Evolutionary conservation across 345 rosid genomes (phyloP).

Genomic region (Toxicodendron radicans): DNA sequence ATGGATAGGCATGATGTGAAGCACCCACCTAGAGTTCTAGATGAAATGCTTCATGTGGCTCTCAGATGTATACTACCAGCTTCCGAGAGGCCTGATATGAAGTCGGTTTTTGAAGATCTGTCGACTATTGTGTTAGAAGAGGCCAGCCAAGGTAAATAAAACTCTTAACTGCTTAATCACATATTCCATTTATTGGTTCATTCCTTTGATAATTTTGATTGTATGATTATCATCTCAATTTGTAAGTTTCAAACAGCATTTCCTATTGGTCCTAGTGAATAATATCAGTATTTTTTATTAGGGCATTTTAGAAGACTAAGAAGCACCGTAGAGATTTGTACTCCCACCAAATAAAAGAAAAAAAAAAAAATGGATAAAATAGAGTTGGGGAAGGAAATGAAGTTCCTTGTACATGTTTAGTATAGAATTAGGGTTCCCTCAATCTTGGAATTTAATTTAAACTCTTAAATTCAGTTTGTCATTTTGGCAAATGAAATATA

Average conservation of each 20-base stretch:
- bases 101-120: constrained; percentile 61
- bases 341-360: no score
- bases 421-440: neutral
- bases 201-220: neutral
- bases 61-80: constrained; percentile 72
- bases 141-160: constrained; percentile 18
- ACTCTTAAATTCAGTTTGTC: no score
- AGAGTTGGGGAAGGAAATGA: neutral
- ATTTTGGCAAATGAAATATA: no score
- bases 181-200: constrained; percentile 24
- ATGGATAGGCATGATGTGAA: constrained; percentile 22
- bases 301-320: neutral
- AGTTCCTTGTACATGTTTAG: constrained; percentile 9
- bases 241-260: neutral
- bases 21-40: constrained; percentile 33
- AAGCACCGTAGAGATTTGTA: no score
- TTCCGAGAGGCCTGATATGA: constrained; percentile 81
- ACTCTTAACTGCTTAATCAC: constrained; percentile 9
- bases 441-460: neutral
- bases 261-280: constrained; percentile 20
- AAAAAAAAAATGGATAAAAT: no score
- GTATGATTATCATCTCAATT: neutral
- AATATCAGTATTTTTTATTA: constrained; percentile 9
- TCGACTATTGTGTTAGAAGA: constrained; percentile 26
- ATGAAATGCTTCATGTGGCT: constrained; percentile 60